Evolutionary conservation across 192 early-diverging fungal genomes (phyloP), one percentile per base, ranked within the genome.

Genomic region (Rhizoclosmatium globosum): DNA sequence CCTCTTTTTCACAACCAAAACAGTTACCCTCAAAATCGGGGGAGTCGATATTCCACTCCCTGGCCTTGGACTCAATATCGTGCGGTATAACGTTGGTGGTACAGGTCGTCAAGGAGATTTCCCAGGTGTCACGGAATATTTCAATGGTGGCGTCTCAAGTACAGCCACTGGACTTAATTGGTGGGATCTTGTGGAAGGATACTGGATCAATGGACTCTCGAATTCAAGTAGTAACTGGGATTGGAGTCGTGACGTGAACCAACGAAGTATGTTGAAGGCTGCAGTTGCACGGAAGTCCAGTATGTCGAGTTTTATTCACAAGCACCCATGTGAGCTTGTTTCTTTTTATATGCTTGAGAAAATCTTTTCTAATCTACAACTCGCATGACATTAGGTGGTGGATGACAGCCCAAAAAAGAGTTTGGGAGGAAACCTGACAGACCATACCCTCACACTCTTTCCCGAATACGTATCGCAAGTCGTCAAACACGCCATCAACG

Each of bases 51-150:
- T 80, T 1, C 47, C 56, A 6, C 39, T 61, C 13, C 64, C 69
- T 2, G 66, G 67, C 15, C 76, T 78, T 19, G 77, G 64, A 3
- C 47, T 80, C n/a, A 69, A 80, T 42, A 53, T 80, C 9, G 71
- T 74, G 9, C 71, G 79, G 43, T 81, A 81, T 57, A 81, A 81
- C 44, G 59, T 81, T 21, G 80, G 80, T 7, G 75, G 76, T 1
- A 81, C 47, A 2, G 80, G 80, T 11, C 39, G 47, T 17, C n/a
- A 38, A 17, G 77, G 76, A 2, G 80, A 81, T 65, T 56, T 43
- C 41, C 50, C 47, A 41, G 41, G 47, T 7, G 41, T 38, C 19
- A n/a, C 39, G 44, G 78, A 79, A 42, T 45, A 78, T 21, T 77
- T 39, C 44, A 50, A 48, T 21, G 67, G 31, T 3, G 19, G 44